Evolutionary conservation across 345 rosid genomes (phyloP).

Genomic region (Rhizophora mangle): DNA sequence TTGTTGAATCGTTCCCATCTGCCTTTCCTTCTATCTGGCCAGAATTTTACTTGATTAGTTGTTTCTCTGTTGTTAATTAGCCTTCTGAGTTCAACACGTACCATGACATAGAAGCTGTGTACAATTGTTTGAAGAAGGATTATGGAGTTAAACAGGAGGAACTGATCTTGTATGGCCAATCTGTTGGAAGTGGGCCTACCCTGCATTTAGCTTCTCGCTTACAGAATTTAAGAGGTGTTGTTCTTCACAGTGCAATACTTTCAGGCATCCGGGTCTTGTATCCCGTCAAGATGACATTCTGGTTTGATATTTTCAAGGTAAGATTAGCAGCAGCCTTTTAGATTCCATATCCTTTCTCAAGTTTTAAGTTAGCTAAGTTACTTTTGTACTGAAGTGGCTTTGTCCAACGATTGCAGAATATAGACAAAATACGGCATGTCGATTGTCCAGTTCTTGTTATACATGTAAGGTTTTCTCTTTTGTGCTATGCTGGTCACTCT

Average conservation of each 20-base stretch:
- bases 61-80: constrained; percentile 32
- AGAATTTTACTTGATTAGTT: constrained; percentile 12
- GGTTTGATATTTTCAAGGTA: constrained; percentile 93
- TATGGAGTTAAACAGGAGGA: constrained; percentile 77
- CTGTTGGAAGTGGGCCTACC: constrained; percentile 98
- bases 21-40: neutral
- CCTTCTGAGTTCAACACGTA: constrained; percentile 94
- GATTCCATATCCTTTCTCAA: constrained; percentile 5
- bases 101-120: constrained; percentile 84
- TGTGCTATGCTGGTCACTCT: neutral
- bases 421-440: constrained; percentile 92
- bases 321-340: constrained; percentile 7
- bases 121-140: constrained; percentile 70
- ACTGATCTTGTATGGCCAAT: constrained; percentile 84
- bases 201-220: constrained; percentile 76
- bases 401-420: constrained; percentile 59
- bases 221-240: constrained; percentile 68
- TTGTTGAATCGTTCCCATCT: neutral
- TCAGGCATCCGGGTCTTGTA: constrained; percentile 91
- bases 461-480: constrained; percentile 59
- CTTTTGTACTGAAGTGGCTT: constrained; percentile 13
- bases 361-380: neutral
- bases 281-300: constrained; percentile 90
- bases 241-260: constrained; percentile 96
- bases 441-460: constrained; percentile 85